Percentiles rank a stretch among this genome's conserved stretches.
Evolutionary conservation across 176 grass and related monocot genomes (phyloP).

Genomic region (Saccharum officinarum): DNA sequence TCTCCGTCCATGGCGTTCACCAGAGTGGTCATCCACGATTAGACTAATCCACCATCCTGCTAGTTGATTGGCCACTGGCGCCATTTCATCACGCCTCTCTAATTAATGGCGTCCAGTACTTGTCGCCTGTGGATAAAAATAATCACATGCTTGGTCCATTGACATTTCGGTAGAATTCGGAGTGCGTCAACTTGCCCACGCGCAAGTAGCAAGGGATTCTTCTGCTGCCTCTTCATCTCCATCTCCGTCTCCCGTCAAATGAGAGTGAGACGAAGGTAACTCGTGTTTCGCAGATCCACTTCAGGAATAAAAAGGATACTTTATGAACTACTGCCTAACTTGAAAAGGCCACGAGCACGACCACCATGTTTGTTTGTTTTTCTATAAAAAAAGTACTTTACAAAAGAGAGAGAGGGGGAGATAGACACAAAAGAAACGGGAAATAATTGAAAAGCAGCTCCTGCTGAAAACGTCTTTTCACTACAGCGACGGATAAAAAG

Average conservation of each 20-base stretch:
- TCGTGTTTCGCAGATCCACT: background rate
- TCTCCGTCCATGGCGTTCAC: slow-evolving; percentile 6
- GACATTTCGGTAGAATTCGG: background rate
- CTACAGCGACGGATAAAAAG: background rate
- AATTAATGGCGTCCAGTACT: background rate
- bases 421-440: background rate
- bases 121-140: background rate
- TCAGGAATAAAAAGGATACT: background rate
- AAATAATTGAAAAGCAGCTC: background rate
- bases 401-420: background rate
- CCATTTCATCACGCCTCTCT: background rate
- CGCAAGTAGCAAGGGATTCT: background rate
- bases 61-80: slow-evolving; percentile 17
- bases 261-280: background rate
- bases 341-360: background rate
- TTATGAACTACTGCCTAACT: slow-evolving; percentile 32
- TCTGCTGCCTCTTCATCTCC: background rate
- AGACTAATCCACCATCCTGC: background rate
- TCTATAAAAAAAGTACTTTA: background rate
- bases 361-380: slow-evolving; percentile 2
- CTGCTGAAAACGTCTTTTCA: slow-evolving; percentile 7
- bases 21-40: background rate
- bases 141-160: background rate
- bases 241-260: background rate
- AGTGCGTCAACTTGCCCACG: background rate